Conservation (phyloP, 352 stramenopile genomes). For the Phytopythium delawarense region DNA sequence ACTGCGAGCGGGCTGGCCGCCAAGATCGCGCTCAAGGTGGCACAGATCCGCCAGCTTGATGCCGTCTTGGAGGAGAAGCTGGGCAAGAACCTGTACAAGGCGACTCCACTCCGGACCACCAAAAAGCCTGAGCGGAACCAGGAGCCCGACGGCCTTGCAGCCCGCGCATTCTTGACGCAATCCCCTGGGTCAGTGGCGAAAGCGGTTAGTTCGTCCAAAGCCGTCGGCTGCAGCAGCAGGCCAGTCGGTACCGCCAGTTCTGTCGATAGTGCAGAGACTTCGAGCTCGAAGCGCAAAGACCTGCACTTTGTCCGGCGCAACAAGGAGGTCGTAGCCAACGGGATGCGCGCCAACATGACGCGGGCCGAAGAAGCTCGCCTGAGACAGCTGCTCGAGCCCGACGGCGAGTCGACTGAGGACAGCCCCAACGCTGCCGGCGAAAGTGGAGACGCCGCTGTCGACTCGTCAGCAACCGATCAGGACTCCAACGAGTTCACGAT, state of each 20-base stretch:
- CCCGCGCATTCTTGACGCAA: constrained; percentile 21
- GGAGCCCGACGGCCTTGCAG: not conserved
- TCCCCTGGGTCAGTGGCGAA: not conserved
- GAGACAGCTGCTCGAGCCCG: constrained; percentile 27
- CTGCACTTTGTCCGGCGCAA: constrained; percentile 47
- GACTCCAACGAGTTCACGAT: constrained; percentile 39
- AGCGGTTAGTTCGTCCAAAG: not conserved
- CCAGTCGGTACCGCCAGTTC: not conserved
- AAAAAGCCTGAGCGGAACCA: constrained; percentile 16
- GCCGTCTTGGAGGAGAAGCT: constrained; percentile 56
- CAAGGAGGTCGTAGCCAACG: constrained; percentile 39
- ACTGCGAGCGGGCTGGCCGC: constrained; percentile 25
- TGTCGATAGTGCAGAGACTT: not conserved
- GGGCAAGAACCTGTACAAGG: constrained; percentile 51
- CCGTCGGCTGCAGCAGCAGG: constrained; percentile 8
- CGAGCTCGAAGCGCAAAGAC: not conserved
- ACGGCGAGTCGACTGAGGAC: not conserved
- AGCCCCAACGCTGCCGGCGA: not conserved
- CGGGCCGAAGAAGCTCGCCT: constrained; percentile 49
- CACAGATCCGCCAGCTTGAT: constrained; percentile 57
- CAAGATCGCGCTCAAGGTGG: constrained; percentile 76
- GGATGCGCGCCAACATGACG: constrained; percentile 51
- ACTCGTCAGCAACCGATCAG: not conserved
- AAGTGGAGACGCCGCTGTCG: not conserved
- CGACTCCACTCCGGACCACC: constrained; percentile 6